Percentiles rank a stretch among this genome's conserved stretches.
Conservation (phyloP, 345 rosid species). For the Syzygium aqueum region DNA sequence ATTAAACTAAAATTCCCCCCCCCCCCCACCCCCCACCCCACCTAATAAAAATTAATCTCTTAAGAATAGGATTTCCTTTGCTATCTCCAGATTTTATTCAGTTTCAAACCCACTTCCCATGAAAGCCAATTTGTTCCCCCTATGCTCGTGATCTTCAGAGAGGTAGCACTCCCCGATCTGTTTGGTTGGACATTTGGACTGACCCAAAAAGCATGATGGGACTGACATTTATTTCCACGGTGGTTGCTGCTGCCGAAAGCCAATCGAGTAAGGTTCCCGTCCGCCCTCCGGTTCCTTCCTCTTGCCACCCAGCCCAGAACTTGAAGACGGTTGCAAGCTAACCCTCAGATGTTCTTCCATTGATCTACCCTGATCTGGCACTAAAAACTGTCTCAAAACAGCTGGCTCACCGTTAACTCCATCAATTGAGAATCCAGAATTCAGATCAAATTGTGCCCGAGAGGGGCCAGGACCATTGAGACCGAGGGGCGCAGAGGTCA, state of each 20-base stretch:
- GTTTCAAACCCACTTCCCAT: constrained; percentile 16
- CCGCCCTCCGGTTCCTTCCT: constrained; percentile 82
- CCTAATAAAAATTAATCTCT: constrained; percentile 1
- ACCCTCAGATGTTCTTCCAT: constrained; percentile 50
- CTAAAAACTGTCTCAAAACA: constrained; percentile 48
- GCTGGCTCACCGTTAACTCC: constrained; percentile 49
- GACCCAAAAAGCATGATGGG: neutral
- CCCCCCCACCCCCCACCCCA: constrained; percentile 37
- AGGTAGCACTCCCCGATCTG: constrained; percentile 13
- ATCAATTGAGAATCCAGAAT: constrained; percentile 51
- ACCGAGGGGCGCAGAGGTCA: constrained; percentile 35
- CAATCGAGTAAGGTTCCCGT: constrained; percentile 44
- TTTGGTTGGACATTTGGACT: neutral
- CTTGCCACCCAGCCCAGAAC: constrained; percentile 58
- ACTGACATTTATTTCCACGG: constrained; percentile 53
- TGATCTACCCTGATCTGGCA: constrained; percentile 42
- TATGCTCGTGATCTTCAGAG: constrained; percentile 6
- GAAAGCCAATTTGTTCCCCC: constrained; percentile 19
- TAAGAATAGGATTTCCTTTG: neutral
- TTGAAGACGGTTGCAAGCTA: constrained; percentile 45
- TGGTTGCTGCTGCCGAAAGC: constrained; percentile 42
- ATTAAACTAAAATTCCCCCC: constrained; percentile 32
- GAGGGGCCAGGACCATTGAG: constrained; percentile 44
- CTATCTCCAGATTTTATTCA: constrained; percentile 32
- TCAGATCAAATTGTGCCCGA: constrained; percentile 59